phyloP scores from a whole-genome alignment of 2,329 filamentous ascomycete genomes.

The Epichloe typhina region DNA sequence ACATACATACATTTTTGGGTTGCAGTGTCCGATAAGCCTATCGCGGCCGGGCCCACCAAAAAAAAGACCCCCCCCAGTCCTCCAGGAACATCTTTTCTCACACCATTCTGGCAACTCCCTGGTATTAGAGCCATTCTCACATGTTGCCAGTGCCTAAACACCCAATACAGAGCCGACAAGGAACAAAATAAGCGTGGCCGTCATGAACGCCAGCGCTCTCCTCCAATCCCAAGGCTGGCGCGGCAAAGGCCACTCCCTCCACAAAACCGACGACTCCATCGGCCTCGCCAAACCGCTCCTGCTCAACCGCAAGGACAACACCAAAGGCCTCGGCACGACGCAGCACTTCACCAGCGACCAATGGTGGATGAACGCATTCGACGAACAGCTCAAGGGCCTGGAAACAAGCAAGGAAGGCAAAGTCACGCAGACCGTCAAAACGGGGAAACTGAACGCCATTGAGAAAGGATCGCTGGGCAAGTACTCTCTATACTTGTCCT shows the following conservation, averaged over 20 bases:
- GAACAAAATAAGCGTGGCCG: not conserved
- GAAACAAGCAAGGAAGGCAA: slow-evolving; percentile 46
- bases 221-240: slow-evolving; percentile 83
- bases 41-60: not conserved
- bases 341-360: slow-evolving; percentile 59
- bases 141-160: not conserved
- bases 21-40: not conserved
- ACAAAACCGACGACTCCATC: slow-evolving; percentile 55
- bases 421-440: slow-evolving; percentile 41
- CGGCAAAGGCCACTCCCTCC: slow-evolving; percentile 76
- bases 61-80: not conserved
- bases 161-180: not conserved
- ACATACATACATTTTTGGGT: not conserved
- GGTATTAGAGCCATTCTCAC: not conserved
- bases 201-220: slow-evolving; percentile 75
- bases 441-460: slow-evolving; percentile 42
- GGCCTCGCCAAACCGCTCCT: slow-evolving; percentile 77
- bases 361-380: slow-evolving; percentile 95
- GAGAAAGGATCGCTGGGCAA: slow-evolving; percentile 37
- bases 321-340: slow-evolving; percentile 68
- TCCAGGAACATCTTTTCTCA: not conserved
- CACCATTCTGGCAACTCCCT: not conserved
- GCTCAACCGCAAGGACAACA: slow-evolving; percentile 70
- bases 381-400: slow-evolving; percentile 74
- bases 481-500: slow-evolving; percentile 66